These are phyloP conservation scores for Fusarium nanum DNA, from an alignment of 2,329 filamentous ascomycete species.

Conservation along the genomic window DNA sequence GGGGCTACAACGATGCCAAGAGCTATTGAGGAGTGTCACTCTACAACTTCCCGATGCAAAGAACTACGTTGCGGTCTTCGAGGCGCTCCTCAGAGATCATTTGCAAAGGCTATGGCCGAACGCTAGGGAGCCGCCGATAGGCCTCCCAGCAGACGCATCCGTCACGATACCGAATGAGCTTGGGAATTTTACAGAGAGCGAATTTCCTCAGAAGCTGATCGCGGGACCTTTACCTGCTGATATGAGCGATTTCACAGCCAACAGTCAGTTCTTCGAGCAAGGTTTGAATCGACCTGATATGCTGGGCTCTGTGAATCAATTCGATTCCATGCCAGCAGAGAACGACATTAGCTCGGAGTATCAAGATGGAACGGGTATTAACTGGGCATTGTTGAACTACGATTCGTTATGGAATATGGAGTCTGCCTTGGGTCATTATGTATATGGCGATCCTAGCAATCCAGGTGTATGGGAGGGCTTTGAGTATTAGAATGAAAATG, in stretches of 20 bases:
- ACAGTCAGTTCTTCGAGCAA: conserved; percentile 5
- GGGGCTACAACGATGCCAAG: not conserved
- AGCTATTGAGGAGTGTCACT: not conserved
- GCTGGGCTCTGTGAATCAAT: not conserved
- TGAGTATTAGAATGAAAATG: not conserved
- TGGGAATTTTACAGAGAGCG: not conserved
- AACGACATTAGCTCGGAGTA: not conserved
- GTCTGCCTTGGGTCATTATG: conserved; percentile 26
- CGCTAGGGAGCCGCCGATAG: not conserved
- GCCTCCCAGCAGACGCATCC: not conserved
- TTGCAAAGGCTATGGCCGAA: conserved; percentile 15
- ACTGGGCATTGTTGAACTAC: conserved; percentile 25
- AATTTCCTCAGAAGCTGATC: fast-evolving
- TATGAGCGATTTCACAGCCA: not conserved
- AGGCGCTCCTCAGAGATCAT: conserved; percentile 21
- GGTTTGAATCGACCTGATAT: fast-evolving
- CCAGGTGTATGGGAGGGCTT: conserved; percentile 15
- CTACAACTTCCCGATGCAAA: conserved; percentile 36
- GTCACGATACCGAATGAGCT: not conserved
- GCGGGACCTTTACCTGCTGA: not conserved
- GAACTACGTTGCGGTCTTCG: conserved; percentile 35
- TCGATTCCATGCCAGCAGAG: not conserved
- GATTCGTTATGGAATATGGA: conserved; percentile 33
- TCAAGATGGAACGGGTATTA: conserved; percentile 4
- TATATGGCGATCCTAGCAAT: conserved; percentile 12